Base-by-base conservation (phyloP, 2,329 filamentous ascomycete species). In the Neonectria ditissima region DNA sequence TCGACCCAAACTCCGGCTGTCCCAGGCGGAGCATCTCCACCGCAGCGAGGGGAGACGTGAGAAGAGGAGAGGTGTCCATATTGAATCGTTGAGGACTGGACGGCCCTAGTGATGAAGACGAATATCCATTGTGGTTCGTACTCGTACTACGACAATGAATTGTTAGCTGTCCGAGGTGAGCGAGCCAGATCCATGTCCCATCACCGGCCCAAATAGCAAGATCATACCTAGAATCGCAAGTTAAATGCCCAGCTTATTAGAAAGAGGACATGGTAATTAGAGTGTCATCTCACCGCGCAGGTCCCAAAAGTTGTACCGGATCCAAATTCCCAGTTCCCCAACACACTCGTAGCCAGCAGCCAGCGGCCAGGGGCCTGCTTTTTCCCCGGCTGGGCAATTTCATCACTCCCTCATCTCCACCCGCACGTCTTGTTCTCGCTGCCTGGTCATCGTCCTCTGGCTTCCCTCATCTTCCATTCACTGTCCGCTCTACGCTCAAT, bases 331-430 rank as follows among this genome's bases (percentile, higher is more conserved):
- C 20, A 18, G 63, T 70, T n/a, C 69, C 69, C 69, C 69, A 72
- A 72, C 67, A 63, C 34, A 37, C 34, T 66, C 65, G 41, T 51
- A 32, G 8, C 7, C 13, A 5, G 39, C 20, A 65, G 63, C 65
- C 70, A 69, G 69, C 66, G 68, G 62, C 22, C 41, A 37, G 30
- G 54, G 37, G 20, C 34, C 64, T 71, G 62, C 68, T 69, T 66
- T 66, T 67, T 62, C 69, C 70, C 54, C 56, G 47, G 56, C 55
- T 61, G 59, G 55, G 62, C 68, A 68, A 71, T 70, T 70, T 70
- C 68, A 62, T 70, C 61, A 60, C 69, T 59, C 57, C 67, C 63
- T 65, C 65, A 69, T 71, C 70, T 71, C 70, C 70, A 69, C 70
- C 32, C 50, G 26, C 24, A 32, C 52, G 64, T 71, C 63, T 63